Percentiles rank a stretch among this genome's conserved stretches.
Evolutionary conservation across 1,284 basidiomycete genomes (phyloP).

Genomic region (Vanrija sp.): DNA sequence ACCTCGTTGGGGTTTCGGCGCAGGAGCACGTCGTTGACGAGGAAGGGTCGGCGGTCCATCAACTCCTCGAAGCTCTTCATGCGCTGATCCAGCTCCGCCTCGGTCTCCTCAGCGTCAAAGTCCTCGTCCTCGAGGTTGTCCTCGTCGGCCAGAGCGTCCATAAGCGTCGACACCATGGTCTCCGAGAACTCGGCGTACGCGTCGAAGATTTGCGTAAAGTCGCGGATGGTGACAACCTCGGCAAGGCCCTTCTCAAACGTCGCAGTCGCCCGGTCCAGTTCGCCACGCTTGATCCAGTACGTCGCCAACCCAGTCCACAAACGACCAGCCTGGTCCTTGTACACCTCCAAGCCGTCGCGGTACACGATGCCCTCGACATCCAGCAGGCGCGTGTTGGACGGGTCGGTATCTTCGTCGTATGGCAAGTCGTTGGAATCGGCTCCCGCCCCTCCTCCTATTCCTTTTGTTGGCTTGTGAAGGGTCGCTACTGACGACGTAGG

Average conservation of each 20-base stretch:
- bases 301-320: slow-evolving; percentile 96
- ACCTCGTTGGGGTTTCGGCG: slow-evolving; percentile 96
- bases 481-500: slow-evolving; percentile 47
- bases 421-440: slow-evolving; percentile 54
- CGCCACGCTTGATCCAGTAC: slow-evolving; percentile 96
- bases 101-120: slow-evolving; percentile 67
- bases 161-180: slow-evolving; percentile 83
- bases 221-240: slow-evolving; percentile 84
- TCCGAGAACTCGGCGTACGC: slow-evolving; percentile 93
- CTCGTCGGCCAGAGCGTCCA: slow-evolving; percentile 69
- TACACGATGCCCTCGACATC: slow-evolving; percentile 83
- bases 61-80: slow-evolving; percentile 93
- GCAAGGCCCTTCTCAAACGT: slow-evolving; percentile 87
- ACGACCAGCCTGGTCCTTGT: slow-evolving; percentile 93
- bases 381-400: slow-evolving; percentile 65
- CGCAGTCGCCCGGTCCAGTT: slow-evolving; percentile 81
- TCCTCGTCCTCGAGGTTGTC: slow-evolving; percentile 63
- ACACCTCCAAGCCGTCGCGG: slow-evolving; percentile 78
- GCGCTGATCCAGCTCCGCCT: slow-evolving; percentile 76
- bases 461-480: slow-evolving; percentile 23
- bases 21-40: slow-evolving; percentile 92
- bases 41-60: slow-evolving; percentile 92
- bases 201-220: slow-evolving; percentile 98
- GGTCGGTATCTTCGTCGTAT: slow-evolving; percentile 79
- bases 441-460: slow-evolving; percentile 9